Conservation (phyloP, 371 early-diverging fungal genomes). For the Mucor mucedo region DNA sequence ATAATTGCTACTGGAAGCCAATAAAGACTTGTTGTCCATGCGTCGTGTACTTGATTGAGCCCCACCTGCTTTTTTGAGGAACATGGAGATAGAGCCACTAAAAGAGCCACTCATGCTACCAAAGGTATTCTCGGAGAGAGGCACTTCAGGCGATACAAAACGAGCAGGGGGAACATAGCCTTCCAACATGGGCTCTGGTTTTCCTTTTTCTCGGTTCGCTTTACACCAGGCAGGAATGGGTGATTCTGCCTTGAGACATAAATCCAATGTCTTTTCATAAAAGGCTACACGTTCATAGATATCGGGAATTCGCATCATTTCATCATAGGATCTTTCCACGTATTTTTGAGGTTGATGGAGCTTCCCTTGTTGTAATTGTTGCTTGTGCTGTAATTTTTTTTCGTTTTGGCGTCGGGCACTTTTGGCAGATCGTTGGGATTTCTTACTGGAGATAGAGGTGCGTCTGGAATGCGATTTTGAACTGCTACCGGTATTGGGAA, state of each 20-base stretch:
- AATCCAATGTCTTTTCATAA: slow-evolving; percentile 38
- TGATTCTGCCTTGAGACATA: slow-evolving; percentile 36
- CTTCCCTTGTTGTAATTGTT: slow-evolving; percentile 6
- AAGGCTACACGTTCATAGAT: slow-evolving; percentile 39
- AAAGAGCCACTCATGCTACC: slow-evolving; percentile 16
- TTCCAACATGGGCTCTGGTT: slow-evolving; percentile 28
- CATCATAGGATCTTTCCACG: slow-evolving; percentile 35
- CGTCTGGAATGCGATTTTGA: slow-evolving; percentile 9
- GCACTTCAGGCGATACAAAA: slow-evolving; percentile 12
- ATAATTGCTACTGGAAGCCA: not conserved
- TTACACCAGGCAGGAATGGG: slow-evolving; percentile 31
- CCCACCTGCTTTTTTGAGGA: slow-evolving; percentile 25
- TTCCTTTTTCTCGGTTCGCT: slow-evolving; percentile 28
- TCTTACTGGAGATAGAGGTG: slow-evolving; percentile 25
- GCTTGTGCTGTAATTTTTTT: slow-evolving; percentile 5
- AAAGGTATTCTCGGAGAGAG: slow-evolving; percentile 7
- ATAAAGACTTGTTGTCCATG: slow-evolving; percentile 9
- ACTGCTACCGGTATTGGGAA: not conserved
- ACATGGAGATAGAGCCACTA: slow-evolving; percentile 25
- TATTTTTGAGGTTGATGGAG: slow-evolving; percentile 28
- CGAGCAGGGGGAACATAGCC: slow-evolving; percentile 37
- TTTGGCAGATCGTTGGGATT: slow-evolving; percentile 20
- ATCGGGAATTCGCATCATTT: slow-evolving; percentile 49
- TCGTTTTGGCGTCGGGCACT: slow-evolving; percentile 14
- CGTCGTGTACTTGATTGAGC: slow-evolving; percentile 6